phyloP scores from a whole-genome alignment of 805 yeast genomes.

The Martiniozyma abietophila region DNA sequence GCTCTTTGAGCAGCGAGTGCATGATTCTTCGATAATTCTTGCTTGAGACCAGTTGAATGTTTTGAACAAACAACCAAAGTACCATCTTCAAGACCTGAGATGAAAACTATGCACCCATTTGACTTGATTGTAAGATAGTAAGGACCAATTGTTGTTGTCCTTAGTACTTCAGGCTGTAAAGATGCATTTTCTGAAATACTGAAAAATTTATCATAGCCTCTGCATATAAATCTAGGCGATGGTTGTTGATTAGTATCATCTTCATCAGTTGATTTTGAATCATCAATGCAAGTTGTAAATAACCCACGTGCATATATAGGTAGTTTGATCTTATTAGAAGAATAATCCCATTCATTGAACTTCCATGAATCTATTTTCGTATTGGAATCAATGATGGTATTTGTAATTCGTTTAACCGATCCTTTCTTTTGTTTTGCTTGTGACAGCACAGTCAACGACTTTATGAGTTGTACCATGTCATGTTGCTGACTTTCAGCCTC shows the following conservation, averaged over 20 bases:
- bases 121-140: slow-evolving; percentile 77
- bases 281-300: slow-evolving; percentile 52
- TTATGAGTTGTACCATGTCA: too few relatives aligned
- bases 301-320: slow-evolving; percentile 82
- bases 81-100: slow-evolving; percentile 71
- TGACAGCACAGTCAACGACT: too few relatives aligned
- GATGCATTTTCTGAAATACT: slow-evolving; percentile 55
- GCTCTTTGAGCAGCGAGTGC: slow-evolving; percentile 62
- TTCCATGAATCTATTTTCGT: slow-evolving; percentile 48
- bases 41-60: slow-evolving; percentile 64
- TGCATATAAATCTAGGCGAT: slow-evolving; percentile 54
- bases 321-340: slow-evolving; percentile 39
- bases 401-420: slow-evolving; percentile 18
- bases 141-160: slow-evolving; percentile 56
- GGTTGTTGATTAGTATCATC: too few relatives aligned
- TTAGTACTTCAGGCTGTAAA: slow-evolving; percentile 43
- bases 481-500: slow-evolving; percentile 2
- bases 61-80: slow-evolving; percentile 82
- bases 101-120: slow-evolving; percentile 86
- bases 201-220: slow-evolving; percentile 96
- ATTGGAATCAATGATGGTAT: slow-evolving; percentile 17
- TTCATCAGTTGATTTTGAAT: too few relatives aligned
- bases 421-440: slow-evolving; percentile 16
- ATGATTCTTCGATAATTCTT: slow-evolving; percentile 51
- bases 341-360: slow-evolving; percentile 86